Evolutionary conservation across 176 grass and related monocot genomes (phyloP), one percentile per base, ranked within the genome.

Genomic region (Carex cristatella): DNA sequence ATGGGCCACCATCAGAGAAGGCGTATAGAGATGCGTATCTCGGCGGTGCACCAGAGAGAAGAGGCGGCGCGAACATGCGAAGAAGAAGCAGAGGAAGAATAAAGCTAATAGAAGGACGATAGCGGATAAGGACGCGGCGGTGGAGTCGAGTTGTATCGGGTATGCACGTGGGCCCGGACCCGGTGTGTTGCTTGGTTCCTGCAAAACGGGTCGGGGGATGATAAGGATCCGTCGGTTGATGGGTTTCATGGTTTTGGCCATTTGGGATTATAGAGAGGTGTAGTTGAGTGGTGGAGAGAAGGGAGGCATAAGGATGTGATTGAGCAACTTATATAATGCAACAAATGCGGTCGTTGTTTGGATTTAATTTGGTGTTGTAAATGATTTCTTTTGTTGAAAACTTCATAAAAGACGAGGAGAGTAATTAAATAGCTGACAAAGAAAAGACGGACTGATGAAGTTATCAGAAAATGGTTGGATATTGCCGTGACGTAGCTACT

Each of bases 1-100:
- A 33, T 49, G 60, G 10, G 46, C 6, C 5, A 1, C 49, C 4
- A 33, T 16, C 10, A 15, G 1, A 0, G 81, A 32, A 33, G 67
- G 40, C 32, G 15, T 4, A 10, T 53, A 75, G 53, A 77, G 23
- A 69, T 0, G 19, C 1, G 31, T 23, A 67, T 42, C 40, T 16
- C 5, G 18, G 27, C 30, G 59, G 28, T 57, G 70, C 35, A 75
- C 63, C 15, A 80, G 37, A 62, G 86, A 44, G 81, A 84, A 35
- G 44, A 77, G 27, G 6, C 79, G 86, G 33, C 63, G 65, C 27
- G 37, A 23, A n/a, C 65, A 84, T 66, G 65, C 35, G 44, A 74
- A 67, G 74, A 71, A 84, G 63, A 81, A 80, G 74, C 73, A 78
- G 31, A 71, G 46, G 74, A 69, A 85, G 82, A 85, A 85, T 40